Evolutionary conservation across 2,329 filamentous ascomycete genomes (phyloP), one percentile per base, ranked within the genome.

Genomic region (Cadophora sp.): DNA sequence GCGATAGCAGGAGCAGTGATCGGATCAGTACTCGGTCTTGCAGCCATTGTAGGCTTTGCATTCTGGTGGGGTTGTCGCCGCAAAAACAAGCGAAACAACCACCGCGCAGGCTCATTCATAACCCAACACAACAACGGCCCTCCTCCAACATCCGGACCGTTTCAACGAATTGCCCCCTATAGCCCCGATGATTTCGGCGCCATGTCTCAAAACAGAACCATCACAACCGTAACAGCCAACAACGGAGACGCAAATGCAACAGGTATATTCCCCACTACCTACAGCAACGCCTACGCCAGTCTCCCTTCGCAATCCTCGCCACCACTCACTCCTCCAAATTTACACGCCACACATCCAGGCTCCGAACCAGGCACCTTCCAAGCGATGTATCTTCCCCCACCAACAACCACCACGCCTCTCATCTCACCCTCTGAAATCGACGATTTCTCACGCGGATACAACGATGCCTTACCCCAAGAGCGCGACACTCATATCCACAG

Each of bases 1-100:
- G 65, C 68, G 6, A 69, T 76, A 22, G 69, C 71, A 11, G 73
- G 73, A 40, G 70, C 70, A 43, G 68, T 68, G 3, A 65, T 74
- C 27, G 73, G 67, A 34, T 70, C 68, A 6, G 40, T 75, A 4
- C 72, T 72, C 24, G 73, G 65, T 2, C 46, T 74, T 4, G 68
- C 69, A 56, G 34, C 68, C 22, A 58, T 76, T 43, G 66, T 64
- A 1, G 72, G 68, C 19, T 22, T 72, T 11, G 61, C 62, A 37
- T 68, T 75, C 29, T 74, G 65, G 63, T 68, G 70, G 27, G 56
- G 68, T 11, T 63, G 72, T 14, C 70, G 70, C 22, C 65, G 62
- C 40, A 48, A 67, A 40, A 65, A 66, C 11, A 67, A 66, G 26
- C 50, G 55, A 26, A 68, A 71, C 14, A 22, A 53, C 29, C 51